Conservation (phyloP, 176 grass and related monocot species). For the Juncus effusus region DNA sequence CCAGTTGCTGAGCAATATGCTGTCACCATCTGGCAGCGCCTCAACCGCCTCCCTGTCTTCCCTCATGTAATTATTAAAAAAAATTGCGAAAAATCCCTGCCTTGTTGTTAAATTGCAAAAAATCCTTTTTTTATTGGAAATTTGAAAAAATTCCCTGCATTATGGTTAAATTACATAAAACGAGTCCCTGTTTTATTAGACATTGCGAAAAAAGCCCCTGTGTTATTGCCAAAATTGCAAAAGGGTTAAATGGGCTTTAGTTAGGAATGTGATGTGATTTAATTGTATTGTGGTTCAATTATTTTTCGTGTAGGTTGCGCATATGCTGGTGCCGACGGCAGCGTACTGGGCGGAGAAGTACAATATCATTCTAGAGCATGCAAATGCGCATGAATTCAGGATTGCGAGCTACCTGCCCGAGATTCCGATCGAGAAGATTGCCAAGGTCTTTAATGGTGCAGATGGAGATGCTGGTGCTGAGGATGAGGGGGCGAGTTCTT, state of each 20-base stretch:
- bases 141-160: not conserved
- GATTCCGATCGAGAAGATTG: conserved; percentile 62
- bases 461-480: not conserved
- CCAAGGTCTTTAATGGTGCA: conserved; percentile 52
- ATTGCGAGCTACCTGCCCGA: conserved; percentile 42
- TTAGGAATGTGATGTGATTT: no score
- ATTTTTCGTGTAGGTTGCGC: conserved; percentile 22
- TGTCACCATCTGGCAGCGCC: conserved; percentile 58
- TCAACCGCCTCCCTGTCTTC: conserved; percentile 75
- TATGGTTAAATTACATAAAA: not conserved
- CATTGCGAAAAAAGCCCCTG: not conserved
- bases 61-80: conserved; percentile 28
- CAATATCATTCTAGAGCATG: conserved; percentile 44
- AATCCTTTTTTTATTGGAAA: not conserved
- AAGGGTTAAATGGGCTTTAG: not conserved
- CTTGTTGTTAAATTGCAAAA: not conserved
- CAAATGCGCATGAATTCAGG: conserved; percentile 17
- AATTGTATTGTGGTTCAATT: no score
- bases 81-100: no score
- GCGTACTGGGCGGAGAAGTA: conserved; percentile 65
- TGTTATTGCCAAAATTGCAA: not conserved
- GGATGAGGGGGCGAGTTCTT: not conserved
- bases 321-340: conserved; percentile 60
- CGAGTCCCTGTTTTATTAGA: not conserved
- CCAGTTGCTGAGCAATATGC: conserved; percentile 65